A percentile compares a stretch with the other conserved stretches of the same genome.
Evolutionary conservation across 1,284 basidiomycete species (phyloP).

Genomic region (Kwoniella shivajii): DNA sequence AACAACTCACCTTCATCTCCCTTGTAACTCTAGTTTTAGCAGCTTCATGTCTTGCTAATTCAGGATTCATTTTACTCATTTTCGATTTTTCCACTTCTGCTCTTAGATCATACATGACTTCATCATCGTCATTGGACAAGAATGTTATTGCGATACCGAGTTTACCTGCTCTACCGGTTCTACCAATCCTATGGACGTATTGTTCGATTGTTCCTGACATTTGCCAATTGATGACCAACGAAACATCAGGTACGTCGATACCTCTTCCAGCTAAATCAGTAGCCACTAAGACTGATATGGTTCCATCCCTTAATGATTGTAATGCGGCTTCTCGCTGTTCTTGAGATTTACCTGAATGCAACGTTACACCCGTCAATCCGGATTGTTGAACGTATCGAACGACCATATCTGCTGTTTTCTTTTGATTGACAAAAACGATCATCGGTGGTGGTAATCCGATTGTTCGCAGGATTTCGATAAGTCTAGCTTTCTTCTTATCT

Average conservation of each 20-base stretch:
- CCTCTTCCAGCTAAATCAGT: slow-evolving; percentile 97
- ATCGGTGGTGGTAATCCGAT: slow-evolving; percentile 83
- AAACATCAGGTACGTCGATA: slow-evolving; percentile 89
- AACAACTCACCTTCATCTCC: slow-evolving; percentile 71
- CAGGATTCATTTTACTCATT: slow-evolving; percentile 81
- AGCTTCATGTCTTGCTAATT: slow-evolving; percentile 84
- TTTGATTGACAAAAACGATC: slow-evolving; percentile 99
- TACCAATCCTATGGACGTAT: slow-evolving; percentile 86
- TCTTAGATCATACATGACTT: slow-evolving; percentile 80
- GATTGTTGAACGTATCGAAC: slow-evolving; percentile 85
- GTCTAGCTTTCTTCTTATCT: slow-evolving; percentile 82
- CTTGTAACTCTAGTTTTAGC: slow-evolving; percentile 83
- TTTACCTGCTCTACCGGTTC: slow-evolving; percentile 97
- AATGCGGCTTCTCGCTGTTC: slow-evolving; percentile 93
- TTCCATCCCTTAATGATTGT: slow-evolving; percentile 79
- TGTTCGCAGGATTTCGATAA: slow-evolving; percentile 88
- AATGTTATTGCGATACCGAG: slow-evolving; percentile 91
- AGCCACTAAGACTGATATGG: slow-evolving; percentile 84
- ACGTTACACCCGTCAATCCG: slow-evolving; percentile 77
- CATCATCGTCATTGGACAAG: slow-evolving; percentile 91
- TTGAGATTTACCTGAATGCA: slow-evolving; percentile 97
- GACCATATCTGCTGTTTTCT: slow-evolving; percentile 96
- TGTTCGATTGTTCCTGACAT: slow-evolving; percentile 96
- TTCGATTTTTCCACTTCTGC: slow-evolving; percentile 87
- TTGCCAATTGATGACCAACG: slow-evolving; percentile 94